Percentiles rank a stretch among this genome's conserved stretches.
Conservation (phyloP, 2,329 filamentous ascomycete species). For the Tolypocladium ophioglossoides region DNA sequence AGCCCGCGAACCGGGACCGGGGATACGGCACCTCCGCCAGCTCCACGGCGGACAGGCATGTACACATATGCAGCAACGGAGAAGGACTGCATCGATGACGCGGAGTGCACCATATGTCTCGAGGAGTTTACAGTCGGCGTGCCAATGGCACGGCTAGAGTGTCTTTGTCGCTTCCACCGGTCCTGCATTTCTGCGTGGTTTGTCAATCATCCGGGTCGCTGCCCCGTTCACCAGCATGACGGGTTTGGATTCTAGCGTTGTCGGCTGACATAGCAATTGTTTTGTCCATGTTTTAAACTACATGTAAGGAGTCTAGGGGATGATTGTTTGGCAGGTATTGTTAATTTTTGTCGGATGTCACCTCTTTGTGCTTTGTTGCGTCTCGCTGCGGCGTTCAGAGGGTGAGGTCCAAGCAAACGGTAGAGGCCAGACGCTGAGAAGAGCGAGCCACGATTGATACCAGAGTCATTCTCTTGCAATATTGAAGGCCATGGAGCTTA, state of each 20-base stretch:
- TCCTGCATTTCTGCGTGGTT: slow-evolving; percentile 54
- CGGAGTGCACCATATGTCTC: slow-evolving; percentile 58
- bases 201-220: slow-evolving; percentile 48
- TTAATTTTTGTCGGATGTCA: not conserved
- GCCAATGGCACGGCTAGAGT: slow-evolving; percentile 55
- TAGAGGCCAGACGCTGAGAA: not conserved
- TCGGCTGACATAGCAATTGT: not conserved
- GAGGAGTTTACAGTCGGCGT: slow-evolving; percentile 55
- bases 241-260: slow-evolving; percentile 38
- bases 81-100: slow-evolving; percentile 58
- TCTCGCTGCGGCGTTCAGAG: not conserved
- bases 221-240: slow-evolving; percentile 56
- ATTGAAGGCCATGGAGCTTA: not conserved
- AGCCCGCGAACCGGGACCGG: slow-evolving; percentile 18
- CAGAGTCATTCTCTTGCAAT: not conserved
- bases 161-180: slow-evolving; percentile 53
- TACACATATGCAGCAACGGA: slow-evolving; percentile 55
- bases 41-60: slow-evolving; percentile 44
- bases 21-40: slow-evolving; percentile 14
- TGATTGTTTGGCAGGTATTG: not conserved
- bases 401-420: not conserved
- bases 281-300: not conserved
- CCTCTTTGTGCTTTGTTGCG: not conserved
- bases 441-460: not conserved
- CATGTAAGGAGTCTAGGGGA: not conserved